phyloP scores from a whole-genome alignment of 768 basidiomycete species.

The Calocybe gangraenosa region DNA sequence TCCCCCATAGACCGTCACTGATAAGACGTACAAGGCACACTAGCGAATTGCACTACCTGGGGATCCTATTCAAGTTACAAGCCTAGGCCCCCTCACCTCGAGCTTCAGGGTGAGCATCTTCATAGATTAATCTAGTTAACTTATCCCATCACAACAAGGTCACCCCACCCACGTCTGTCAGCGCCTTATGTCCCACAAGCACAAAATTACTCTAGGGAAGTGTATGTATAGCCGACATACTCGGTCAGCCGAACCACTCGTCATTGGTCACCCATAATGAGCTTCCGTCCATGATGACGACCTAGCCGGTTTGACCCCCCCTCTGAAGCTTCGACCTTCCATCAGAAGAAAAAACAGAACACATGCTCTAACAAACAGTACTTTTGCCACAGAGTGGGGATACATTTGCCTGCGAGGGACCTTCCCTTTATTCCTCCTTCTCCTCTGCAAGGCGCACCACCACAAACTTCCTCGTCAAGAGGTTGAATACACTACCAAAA shows the following conservation, averaged over 20 bases:
- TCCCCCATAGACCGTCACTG: not conserved
- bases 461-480: slow-evolving; percentile 79
- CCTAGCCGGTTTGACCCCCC: slow-evolving; percentile 4
- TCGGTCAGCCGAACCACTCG: not conserved
- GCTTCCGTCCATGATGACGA: slow-evolving; percentile 4
- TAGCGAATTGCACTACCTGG: no score
- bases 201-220: not conserved
- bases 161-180: slow-evolving; percentile 7
- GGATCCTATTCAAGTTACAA: not conserved
- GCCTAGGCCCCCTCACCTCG: not conserved
- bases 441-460: slow-evolving; percentile 31
- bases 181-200: slow-evolving; percentile 2
- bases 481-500: slow-evolving; percentile 90
- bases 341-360: slow-evolving; percentile 12
- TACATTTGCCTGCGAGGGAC: slow-evolving; percentile 5
- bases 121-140: not conserved
- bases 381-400: slow-evolving; percentile 1
- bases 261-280: slow-evolving; percentile 1
- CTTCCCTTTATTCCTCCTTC: slow-evolving; percentile 12
- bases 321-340: slow-evolving; percentile 7
- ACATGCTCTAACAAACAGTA: not conserved
- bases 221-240: not conserved
- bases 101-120: not conserved
- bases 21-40: not conserved
- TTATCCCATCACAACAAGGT: not conserved